Evolutionary conservation across 2,329 filamentous ascomycete genomes (phyloP).

Genomic region (Coccinonectria pachysandricola): DNA sequence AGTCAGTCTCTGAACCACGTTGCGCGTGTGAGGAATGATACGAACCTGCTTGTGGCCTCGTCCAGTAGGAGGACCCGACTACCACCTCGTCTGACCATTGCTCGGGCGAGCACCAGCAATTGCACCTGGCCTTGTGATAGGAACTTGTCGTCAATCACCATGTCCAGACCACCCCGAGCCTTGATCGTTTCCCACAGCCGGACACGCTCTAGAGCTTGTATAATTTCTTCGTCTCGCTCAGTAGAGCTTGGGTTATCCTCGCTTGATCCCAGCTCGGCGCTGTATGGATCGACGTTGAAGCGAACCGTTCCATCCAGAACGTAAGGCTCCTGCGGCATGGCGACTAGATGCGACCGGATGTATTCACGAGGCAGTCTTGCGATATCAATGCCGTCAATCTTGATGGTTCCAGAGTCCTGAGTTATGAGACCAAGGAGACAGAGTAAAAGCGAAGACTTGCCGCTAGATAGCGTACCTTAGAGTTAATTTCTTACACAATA

Average conservation of each 20-base stretch:
- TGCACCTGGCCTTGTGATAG: constrained; percentile 25
- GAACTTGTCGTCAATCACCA: constrained; percentile 26
- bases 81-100: constrained; percentile 19
- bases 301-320: constrained; percentile 38
- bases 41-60: constrained; percentile 29
- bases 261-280: too few species aligned
- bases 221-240: constrained; percentile 35
- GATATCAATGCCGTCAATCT: constrained; percentile 33
- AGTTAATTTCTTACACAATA: too few species aligned
- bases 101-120: constrained; percentile 23
- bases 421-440: constrained; percentile 39
- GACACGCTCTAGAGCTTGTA: constrained; percentile 34
- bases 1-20: background rate
- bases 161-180: constrained; percentile 27
- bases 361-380: constrained; percentile 11
- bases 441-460: constrained; percentile 27
- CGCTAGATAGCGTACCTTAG: too few species aligned
- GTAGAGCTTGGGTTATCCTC: too few species aligned
- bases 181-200: constrained; percentile 34
- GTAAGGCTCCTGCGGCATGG: constrained; percentile 41
- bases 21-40: background rate
- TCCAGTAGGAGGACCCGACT: constrained; percentile 23
- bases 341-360: constrained; percentile 25
- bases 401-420: constrained; percentile 28
- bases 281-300: constrained; percentile 41